These are phyloP conservation scores for Amborella trichopoda DNA, from an alignment of 164 flowering plant genomes.

Conservation along the genomic window DNA sequence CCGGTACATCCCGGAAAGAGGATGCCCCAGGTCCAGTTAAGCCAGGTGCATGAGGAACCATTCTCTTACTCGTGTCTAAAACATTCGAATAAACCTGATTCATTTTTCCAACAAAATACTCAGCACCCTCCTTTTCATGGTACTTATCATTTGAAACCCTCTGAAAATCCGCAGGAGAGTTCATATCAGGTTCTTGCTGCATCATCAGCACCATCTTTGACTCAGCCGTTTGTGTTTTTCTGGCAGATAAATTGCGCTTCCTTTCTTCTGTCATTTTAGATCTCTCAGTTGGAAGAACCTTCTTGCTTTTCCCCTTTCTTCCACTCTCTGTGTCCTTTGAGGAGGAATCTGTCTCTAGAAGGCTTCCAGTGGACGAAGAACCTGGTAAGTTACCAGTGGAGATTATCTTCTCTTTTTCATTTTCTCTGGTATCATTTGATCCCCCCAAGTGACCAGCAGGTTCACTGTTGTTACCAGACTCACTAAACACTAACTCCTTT, in stretches of 20 bases:
- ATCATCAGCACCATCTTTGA: no score
- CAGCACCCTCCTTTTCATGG: constrained; percentile 20
- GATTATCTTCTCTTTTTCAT: background rate
- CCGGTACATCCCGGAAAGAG: no score
- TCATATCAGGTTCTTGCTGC: no score
- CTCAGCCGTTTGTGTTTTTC: constrained; percentile 31
- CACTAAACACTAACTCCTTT: no score
- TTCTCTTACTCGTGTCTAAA: constrained; percentile 21
- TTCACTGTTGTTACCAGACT: background rate
- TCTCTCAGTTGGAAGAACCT: constrained; percentile 15
- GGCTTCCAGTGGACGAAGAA: constrained; percentile 32
- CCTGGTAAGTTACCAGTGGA: constrained; percentile 14
- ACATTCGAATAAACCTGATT: constrained; percentile 18
- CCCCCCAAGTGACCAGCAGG: background rate
- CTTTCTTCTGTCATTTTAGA: constrained; percentile 31
- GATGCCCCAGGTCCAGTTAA: no score
- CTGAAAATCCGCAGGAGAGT: no score
- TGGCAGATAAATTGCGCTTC: constrained; percentile 17
- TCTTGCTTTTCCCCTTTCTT: constrained; percentile 22
- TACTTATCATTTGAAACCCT: no score
- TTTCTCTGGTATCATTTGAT: background rate
- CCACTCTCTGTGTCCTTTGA: constrained; percentile 25
- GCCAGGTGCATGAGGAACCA: constrained; percentile 21
- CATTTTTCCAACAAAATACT: constrained; percentile 19
- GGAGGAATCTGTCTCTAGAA: constrained; percentile 23